phyloP scores from a whole-genome alignment of 352 stramenopile species.

The Phytophthora rubi region DNA sequence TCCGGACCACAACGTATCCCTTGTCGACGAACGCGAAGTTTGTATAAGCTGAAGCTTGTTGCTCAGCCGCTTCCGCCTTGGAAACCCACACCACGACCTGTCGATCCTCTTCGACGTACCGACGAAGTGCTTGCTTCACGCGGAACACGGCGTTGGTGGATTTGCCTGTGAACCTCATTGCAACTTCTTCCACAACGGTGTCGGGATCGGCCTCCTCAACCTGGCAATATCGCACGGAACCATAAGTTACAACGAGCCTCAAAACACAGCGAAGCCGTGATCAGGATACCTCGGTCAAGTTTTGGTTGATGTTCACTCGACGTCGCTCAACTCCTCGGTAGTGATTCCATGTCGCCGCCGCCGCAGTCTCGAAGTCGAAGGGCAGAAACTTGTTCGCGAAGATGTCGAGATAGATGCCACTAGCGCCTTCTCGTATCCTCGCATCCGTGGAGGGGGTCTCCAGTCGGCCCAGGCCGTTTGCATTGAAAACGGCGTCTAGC shows the following conservation, averaged over 20 bases:
- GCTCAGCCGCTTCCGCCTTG: conserved; percentile 51
- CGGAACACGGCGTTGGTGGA: conserved; percentile 55
- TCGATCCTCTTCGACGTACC: conserved; percentile 57
- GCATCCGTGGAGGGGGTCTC: conserved; percentile 28
- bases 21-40: conserved; percentile 61
- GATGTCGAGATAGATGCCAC: conserved; percentile 49
- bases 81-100: conserved; percentile 68
- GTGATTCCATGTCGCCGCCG: conserved; percentile 47
- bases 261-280: neutral
- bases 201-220: conserved; percentile 39
- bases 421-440: conserved; percentile 34
- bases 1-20: conserved; percentile 67
- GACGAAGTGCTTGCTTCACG: conserved; percentile 63
- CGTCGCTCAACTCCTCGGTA: conserved; percentile 41
- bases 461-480: conserved; percentile 29
- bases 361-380: conserved; percentile 43
- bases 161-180: conserved; percentile 60
- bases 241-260: neutral
- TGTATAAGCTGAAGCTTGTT: conserved; percentile 40
- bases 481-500: conserved; percentile 37
- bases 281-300: conserved; percentile 23
- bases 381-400: conserved; percentile 47
- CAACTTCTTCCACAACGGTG: conserved; percentile 62
- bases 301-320: conserved; percentile 23
- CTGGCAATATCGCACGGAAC: conserved; percentile 31